phyloP scores from a whole-genome alignment of 768 basidiomycete species.

The Collybia mongolica region DNA sequence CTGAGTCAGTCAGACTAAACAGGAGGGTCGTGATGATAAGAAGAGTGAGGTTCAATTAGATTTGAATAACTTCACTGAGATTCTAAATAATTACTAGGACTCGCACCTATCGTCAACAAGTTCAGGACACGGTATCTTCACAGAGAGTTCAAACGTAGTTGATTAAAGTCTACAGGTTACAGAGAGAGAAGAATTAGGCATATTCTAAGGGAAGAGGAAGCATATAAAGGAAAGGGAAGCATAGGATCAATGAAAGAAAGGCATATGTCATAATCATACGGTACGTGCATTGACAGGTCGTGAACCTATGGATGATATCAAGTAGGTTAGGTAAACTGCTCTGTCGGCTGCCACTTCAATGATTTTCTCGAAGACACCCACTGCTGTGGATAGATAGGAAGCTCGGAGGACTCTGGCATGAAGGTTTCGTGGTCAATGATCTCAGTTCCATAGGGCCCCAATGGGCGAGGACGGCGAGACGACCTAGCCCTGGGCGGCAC shows the following conservation, averaged over 20 bases:
- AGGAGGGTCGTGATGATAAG: no score
- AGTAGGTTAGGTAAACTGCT: not conserved
- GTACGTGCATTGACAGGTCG: not conserved
- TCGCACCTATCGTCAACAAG: no score
- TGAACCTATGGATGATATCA: no score
- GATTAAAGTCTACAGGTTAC: no score
- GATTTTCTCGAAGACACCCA: constrained; percentile 1
- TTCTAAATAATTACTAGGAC: no score
- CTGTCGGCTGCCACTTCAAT: constrained; percentile 1
- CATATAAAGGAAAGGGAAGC: not conserved
- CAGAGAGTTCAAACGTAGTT: not conserved
- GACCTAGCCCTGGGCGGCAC: not conserved
- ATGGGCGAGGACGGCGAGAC: not conserved
- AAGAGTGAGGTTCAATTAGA: no score
- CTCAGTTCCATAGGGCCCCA: constrained; percentile 2
- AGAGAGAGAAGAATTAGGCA: not conserved
- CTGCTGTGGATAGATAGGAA: not conserved
- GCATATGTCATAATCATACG: no score
- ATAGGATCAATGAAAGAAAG: not conserved
- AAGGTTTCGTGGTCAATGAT: not conserved
- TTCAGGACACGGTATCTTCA: not conserved
- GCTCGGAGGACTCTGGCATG: not conserved
- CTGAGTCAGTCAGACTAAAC: no score
- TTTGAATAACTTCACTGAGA: no score
- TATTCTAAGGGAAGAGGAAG: not conserved